A percentile compares a stretch with the other conserved stretches of the same genome.
Conservation (phyloP, 2,329 filamentous ascomycete genomes). For the Scolecobasidium constrictum region DNA sequence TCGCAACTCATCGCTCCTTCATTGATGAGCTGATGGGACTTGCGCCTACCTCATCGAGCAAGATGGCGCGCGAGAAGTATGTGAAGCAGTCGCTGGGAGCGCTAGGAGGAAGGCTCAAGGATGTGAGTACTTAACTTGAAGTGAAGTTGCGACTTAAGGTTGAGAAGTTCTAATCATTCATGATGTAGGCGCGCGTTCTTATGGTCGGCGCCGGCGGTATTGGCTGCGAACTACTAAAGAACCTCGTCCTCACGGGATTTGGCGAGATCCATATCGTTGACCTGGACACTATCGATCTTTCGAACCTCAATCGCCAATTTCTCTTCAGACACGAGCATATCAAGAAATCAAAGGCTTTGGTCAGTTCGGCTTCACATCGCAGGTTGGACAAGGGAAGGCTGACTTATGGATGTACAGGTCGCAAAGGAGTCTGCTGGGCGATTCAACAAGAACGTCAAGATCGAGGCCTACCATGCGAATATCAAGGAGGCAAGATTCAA, state of each 20-base stretch:
- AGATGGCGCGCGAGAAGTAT: slow-evolving; percentile 38
- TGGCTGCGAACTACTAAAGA: slow-evolving; percentile 94
- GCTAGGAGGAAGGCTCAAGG: slow-evolving; percentile 55
- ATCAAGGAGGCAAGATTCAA: slow-evolving; percentile 86
- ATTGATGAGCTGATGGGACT: too few relatives aligned
- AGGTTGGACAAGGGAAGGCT: slow-evolving; percentile 12
- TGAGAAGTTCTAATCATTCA: slow-evolving; percentile 2
- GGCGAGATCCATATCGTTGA: slow-evolving; percentile 91
- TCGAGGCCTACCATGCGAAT: slow-evolving; percentile 84
- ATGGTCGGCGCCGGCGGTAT: slow-evolving; percentile 97
- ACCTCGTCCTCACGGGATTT: slow-evolving; percentile 84
- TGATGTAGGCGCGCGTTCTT: slow-evolving; percentile 63
- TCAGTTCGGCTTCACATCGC: slow-evolving; percentile 33
- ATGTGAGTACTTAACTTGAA: too few relatives aligned
- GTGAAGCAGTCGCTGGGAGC: slow-evolving; percentile 55
- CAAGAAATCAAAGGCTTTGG: slow-evolving; percentile 90
- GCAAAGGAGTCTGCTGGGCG: slow-evolving; percentile 82
- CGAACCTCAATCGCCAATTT: slow-evolving; percentile 95
- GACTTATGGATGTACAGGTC: slow-evolving; percentile 43
- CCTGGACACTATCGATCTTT: slow-evolving; percentile 95
- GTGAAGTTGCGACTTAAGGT: background rate
- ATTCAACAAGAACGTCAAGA: slow-evolving; percentile 81
- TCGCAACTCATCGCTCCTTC: too few relatives aligned
- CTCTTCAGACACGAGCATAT: slow-evolving; percentile 95
- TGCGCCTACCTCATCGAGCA: too few relatives aligned